Base-by-base conservation (phyloP, 2,329 filamentous ascomycete species). In the Stagonosporopsis rhizophila region DNA sequence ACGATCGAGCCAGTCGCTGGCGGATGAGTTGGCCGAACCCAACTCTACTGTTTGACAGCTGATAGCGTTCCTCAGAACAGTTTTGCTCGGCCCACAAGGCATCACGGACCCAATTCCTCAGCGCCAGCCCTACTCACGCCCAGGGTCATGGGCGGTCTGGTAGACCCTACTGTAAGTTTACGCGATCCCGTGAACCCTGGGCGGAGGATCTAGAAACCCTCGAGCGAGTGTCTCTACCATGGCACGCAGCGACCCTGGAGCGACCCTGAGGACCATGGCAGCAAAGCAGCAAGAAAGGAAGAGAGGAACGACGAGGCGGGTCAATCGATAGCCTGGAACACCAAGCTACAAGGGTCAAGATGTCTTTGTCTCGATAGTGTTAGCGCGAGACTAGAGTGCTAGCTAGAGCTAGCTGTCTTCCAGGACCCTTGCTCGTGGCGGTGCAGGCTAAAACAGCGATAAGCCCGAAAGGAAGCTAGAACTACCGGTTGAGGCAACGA, bases 161-260 rank as follows among this genome's bases (percentile, higher is more conserved):
- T 25, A 39, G 19, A 32, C 23, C 27, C 22, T 17, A 19, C n/a
- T n/a, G n/a, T n/a, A n/a, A n/a, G n/a, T 19, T 27, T 19, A 23
- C 20, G 17, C 23, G 30, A 44, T 17, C 44, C 44, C 42, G 4
- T 14, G 12, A 38, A 17, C 37, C 30, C 25, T 27, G 48, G 46
- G 14, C 17, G 22, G 23, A 17, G 28, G 14, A 25, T 44, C 41
- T 52, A 19, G 48, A 39, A n/a, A 6, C n/a, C 14, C 7, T 32
- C 30, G n/a, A 37, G 56, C 56, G 32, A 60, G 39, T 25, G 58
- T 35, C 59, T 60, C 46, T 56, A 56, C 53, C 53, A 47, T 56
- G 53, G 53, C 47, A 39, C 47, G 17, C 42, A 34, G 30, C 19
- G 42, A 22, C 38, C 47, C 44, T 48, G 38, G n/a, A 34, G 30